These are phyloP conservation scores for Casuarina glauca DNA, from an alignment of 306 rosid genomes.

Conservation along the genomic window DNA sequence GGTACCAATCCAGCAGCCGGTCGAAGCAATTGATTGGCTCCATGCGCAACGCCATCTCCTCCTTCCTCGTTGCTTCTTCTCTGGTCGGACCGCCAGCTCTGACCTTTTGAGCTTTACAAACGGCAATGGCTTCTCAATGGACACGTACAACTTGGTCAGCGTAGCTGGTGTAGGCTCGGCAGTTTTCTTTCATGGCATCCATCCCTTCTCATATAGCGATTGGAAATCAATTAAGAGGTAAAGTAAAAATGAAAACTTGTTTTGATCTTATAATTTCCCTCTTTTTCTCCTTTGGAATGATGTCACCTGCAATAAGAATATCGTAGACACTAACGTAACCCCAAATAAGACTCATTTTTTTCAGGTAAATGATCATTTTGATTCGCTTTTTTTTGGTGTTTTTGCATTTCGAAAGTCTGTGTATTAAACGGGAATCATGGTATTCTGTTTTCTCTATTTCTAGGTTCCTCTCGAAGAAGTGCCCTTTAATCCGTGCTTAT, in stretches of 20 bases:
- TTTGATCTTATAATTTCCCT: not conserved
- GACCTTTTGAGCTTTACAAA: conserved; percentile 10
- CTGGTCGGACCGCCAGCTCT: conserved; percentile 38
- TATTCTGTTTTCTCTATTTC: conserved; percentile 11
- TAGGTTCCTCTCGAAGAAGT: conserved; percentile 78
- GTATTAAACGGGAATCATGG: not conserved
- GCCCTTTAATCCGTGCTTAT: conserved; percentile 87
- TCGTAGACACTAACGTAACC: not conserved
- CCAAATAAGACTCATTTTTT: not conserved
- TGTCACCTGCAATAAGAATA: not conserved
- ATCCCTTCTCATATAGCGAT: conserved; percentile 61
- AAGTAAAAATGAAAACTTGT: not conserved
- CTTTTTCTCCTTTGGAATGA: not conserved
- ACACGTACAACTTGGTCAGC: conserved; percentile 41
- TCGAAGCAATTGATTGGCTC: conserved; percentile 86
- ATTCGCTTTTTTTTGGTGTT: not conserved
- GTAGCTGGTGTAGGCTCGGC: conserved; percentile 92
- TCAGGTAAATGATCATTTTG: not conserved
- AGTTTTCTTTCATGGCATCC: conserved; percentile 59
- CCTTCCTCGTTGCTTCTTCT: conserved; percentile 82
- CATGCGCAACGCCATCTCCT: conserved; percentile 58
- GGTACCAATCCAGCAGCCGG: conserved; percentile 82
- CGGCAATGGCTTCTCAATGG: conserved; percentile 21
- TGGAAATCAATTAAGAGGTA: conserved; percentile 89
- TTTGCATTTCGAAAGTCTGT: not conserved